Conservation (phyloP, 495 filamentous ascomycete genomes). For the Darksidea phi region DNA sequence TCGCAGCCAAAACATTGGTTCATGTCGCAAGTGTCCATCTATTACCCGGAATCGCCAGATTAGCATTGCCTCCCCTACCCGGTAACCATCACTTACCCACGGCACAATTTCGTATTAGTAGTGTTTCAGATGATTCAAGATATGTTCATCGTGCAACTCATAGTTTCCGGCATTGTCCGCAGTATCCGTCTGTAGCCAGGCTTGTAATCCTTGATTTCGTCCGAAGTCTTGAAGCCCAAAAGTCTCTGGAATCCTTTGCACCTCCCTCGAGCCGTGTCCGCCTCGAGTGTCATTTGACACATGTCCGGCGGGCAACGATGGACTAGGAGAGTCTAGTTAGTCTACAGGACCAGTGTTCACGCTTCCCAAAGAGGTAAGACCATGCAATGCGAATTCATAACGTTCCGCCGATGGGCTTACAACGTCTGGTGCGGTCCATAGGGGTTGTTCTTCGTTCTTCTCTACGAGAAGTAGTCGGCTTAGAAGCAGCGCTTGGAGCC, state of each 20-base stretch:
- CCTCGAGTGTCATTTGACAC: not conserved
- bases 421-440: no score
- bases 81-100: not conserved
- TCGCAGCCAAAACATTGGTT: slow-evolving; percentile 5
- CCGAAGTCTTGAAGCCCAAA: no score
- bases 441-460: no score
- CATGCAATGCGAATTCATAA: slow-evolving; percentile 11
- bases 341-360: not conserved
- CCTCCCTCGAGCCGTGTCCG: no score
- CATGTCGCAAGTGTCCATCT: slow-evolving; percentile 11
- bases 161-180: no score
- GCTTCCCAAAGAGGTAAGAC: not conserved
- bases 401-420: slow-evolving; percentile 3
- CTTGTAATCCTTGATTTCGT: no score
- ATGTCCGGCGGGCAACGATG: not conserved
- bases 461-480: no score
- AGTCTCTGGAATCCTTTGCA: no score
- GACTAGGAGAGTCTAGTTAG: not conserved
- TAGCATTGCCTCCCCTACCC: not conserved
- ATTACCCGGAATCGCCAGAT: not conserved
- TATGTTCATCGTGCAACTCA: not conserved
- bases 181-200: no score
- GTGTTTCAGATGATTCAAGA: slow-evolving; percentile 2
- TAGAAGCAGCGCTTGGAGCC: no score
- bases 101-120: slow-evolving; percentile 15